phyloP scores from a whole-genome alignment of 2,329 filamentous ascomycete genomes.

The Aspergillus sojae region DNA sequence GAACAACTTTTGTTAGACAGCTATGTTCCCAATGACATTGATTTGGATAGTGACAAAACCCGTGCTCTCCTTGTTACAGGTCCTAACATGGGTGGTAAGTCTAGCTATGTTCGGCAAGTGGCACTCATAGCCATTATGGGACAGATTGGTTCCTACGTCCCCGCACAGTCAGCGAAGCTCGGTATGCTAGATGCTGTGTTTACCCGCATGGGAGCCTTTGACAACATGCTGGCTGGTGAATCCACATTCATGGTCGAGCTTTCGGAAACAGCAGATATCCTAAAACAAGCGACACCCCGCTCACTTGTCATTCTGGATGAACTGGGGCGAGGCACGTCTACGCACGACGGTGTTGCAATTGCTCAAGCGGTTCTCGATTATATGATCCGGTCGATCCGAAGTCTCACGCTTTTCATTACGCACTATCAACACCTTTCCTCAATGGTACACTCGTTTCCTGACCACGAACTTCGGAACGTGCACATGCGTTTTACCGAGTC shows the following conservation, averaged over 20 bases:
- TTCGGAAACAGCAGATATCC: constrained; percentile 85
- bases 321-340: constrained; percentile 88
- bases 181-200: constrained; percentile 89
- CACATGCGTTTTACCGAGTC: constrained; percentile 85
- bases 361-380: constrained; percentile 88
- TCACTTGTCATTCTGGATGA: constrained; percentile 92
- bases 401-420: constrained; percentile 92
- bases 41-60: constrained; percentile 66
- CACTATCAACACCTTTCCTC: constrained; percentile 90
- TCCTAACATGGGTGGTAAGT: constrained; percentile 99
- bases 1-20: constrained; percentile 82
- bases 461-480: constrained; percentile 74
- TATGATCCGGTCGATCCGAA: constrained; percentile 72
- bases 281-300: constrained; percentile 82
- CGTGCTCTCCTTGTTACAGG: constrained; percentile 88
- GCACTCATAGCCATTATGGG: constrained; percentile 92
- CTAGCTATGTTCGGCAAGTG: constrained; percentile 91
- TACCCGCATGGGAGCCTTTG: constrained; percentile 92
- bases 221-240: constrained; percentile 94
- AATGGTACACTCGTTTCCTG: constrained; percentile 68
- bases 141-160: constrained; percentile 92
- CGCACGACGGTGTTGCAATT: constrained; percentile 94
- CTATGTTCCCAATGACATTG: constrained; percentile 89
- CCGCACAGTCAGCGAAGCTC: constrained; percentile 71
- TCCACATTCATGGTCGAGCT: constrained; percentile 98